phyloP scores from a whole-genome alignment of 2,329 filamentous ascomycete genomes.

The Ambrosiella cleistominuta region DNA sequence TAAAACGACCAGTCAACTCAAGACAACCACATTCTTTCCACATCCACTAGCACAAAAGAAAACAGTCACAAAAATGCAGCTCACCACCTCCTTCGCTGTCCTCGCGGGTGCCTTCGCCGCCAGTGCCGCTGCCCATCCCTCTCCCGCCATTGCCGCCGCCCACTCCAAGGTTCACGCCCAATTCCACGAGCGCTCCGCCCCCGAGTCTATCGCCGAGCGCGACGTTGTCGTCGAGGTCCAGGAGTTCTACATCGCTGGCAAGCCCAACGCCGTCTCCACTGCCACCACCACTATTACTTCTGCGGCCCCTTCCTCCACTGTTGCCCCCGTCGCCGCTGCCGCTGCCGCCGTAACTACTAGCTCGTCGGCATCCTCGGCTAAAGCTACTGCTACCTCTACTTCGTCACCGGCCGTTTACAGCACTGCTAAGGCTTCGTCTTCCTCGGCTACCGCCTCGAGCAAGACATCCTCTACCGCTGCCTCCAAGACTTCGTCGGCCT shows the following conservation, averaged over 20 bases:
- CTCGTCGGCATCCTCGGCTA: slow-evolving; percentile 4
- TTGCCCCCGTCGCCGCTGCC: neutral
- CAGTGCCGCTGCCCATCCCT: slow-evolving; percentile 26
- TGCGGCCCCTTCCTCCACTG: slow-evolving; percentile 13
- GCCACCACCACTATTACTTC: slow-evolving; percentile 15
- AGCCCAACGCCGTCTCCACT: slow-evolving; percentile 17
- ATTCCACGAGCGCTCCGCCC: slow-evolving; percentile 18
- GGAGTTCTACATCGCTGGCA: slow-evolving; percentile 21
- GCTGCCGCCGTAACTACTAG: slow-evolving; percentile 4
- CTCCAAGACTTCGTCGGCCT: slow-evolving; percentile 11
- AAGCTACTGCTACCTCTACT: slow-evolving; percentile 13
- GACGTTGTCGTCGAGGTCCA: slow-evolving; percentile 3
- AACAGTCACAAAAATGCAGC: slow-evolving; percentile 23
- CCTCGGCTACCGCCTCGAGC: neutral
- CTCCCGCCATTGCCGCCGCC: slow-evolving; percentile 17
- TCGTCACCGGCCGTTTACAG: neutral
- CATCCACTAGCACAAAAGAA: neutral
- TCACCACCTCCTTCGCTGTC: slow-evolving; percentile 22
- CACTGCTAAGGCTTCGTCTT: neutral
- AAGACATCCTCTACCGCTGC: slow-evolving; percentile 17
- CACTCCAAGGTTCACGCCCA: slow-evolving; percentile 23
- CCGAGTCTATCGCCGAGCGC: slow-evolving; percentile 12
- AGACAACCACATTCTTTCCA: neutral
- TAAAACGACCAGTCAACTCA: neutral
- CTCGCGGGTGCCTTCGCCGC: slow-evolving; percentile 23